These are phyloP conservation scores for Haplosporangium sp. DNA, from an alignment of 371 early-diverging fungal species.

Conservation along the genomic window DNA sequence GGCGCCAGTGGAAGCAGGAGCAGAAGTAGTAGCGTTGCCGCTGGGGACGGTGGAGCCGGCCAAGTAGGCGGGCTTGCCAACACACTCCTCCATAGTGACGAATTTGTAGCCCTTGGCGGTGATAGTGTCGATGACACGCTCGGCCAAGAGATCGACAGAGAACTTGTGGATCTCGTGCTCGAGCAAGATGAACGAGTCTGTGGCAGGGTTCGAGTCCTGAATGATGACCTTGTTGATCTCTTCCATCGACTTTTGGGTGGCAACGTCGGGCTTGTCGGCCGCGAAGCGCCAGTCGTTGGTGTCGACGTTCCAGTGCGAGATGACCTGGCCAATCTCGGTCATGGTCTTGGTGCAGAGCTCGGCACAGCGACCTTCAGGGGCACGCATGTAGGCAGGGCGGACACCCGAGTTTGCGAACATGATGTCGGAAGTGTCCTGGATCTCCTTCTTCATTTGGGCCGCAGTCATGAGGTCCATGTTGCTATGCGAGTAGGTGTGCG, in stretches of 20 bases:
- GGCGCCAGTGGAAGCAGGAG: neutral
- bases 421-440: conserved; percentile 24
- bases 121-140: conserved; percentile 47
- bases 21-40: neutral
- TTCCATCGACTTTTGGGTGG: conserved; percentile 29
- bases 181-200: conserved; percentile 48
- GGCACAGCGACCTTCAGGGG: conserved; percentile 63
- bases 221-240: conserved; percentile 39
- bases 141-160: conserved; percentile 55
- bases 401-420: conserved; percentile 36
- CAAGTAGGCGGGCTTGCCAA: conserved; percentile 45
- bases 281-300: conserved; percentile 59
- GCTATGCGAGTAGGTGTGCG: conserved; percentile 68
- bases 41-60: conserved; percentile 25
- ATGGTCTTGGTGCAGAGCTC: conserved; percentile 53
- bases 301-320: conserved; percentile 69
- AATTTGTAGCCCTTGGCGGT: conserved; percentile 57
- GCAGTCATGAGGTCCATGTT: conserved; percentile 41
- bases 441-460: conserved; percentile 36
- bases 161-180: conserved; percentile 62
- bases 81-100: conserved; percentile 64
- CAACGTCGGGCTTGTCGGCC: conserved; percentile 7
- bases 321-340: conserved; percentile 58
- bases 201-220: conserved; percentile 19
- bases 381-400: conserved; percentile 57